A percentile compares a stretch with the other conserved stretches of the same genome.
phyloP scores from a whole-genome alignment of 2,329 filamentous ascomycete species.

The Apiospora marii region DNA sequence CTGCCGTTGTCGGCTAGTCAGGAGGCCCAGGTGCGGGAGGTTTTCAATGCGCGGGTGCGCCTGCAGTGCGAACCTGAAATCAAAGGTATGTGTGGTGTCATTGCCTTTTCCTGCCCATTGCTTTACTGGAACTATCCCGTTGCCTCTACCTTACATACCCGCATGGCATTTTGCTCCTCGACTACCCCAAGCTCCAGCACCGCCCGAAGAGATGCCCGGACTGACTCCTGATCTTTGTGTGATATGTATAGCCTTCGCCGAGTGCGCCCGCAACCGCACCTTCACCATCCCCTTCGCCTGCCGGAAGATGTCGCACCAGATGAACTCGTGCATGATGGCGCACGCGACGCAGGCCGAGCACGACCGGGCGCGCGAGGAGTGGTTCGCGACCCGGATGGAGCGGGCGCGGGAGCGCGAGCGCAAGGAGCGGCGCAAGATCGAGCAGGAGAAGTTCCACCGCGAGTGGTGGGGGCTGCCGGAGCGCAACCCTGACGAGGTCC shows the following conservation, averaged over 20 bases:
- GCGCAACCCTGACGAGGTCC: constrained; percentile 59
- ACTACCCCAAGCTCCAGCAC: no score
- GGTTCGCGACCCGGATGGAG: constrained; percentile 82
- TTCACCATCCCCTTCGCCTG: constrained; percentile 89
- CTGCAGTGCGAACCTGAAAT: constrained; percentile 79
- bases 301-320: constrained; percentile 77
- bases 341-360: constrained; percentile 86
- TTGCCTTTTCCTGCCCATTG: neutral
- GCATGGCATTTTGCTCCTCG: neutral
- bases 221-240: neutral
- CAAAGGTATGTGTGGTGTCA: constrained; percentile 60
- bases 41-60: constrained; percentile 68
- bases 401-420: constrained; percentile 72
- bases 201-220: neutral
- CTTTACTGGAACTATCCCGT: neutral
- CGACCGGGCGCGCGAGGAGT: constrained; percentile 90
- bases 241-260: constrained; percentile 78
- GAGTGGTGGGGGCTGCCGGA: constrained; percentile 73
- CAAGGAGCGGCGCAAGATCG: constrained; percentile 64
- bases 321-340: constrained; percentile 93
- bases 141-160: neutral
- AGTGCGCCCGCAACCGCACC: constrained; percentile 86
- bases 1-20: constrained; percentile 69
- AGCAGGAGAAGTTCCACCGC: constrained; percentile 70
- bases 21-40: constrained; percentile 49